Evolutionary conservation across 441 rosid species (phyloP), one percentile per base, ranked within the genome.

Genomic region (Erodium moschatum): DNA sequence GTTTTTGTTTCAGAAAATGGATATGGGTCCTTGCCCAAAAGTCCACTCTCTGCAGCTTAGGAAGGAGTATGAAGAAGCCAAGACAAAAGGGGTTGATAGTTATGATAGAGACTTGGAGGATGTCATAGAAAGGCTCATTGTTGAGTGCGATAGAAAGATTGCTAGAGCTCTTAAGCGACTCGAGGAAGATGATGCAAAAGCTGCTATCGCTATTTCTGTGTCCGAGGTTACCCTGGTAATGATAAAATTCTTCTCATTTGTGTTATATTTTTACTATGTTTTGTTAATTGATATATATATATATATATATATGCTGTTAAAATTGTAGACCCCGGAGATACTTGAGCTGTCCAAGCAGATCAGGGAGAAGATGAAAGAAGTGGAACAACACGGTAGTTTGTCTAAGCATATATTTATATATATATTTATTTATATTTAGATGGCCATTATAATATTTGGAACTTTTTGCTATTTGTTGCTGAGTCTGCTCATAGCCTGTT

Each of bases 1-100:
- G 69, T 65, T 70, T 54, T 64, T 6, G 13, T 68, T 67, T 48
- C 85, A 89, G 95, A 93, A 93, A 88, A 93, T 94, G 99, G 99
- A 94, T 74, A 91, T 91, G 99, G 99, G 99, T 58, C 97, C 99
- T 2, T 94, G 99, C 79, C 94, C 98, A 21, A 94, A 94, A 81
- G 96, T 91, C 70, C 98, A 94, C 81, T 94, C 97, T 31, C 81
- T 89, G 77, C 97, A 87, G 81, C 87, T 94, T 74, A 82, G 99
- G 77, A 91, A 88, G 86, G 99, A 91, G 97, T 89, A 93, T 67
- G 87, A 85, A 79, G 99, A 91, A 65, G 89, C 99, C 56, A 89
- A 82, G 78, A 85, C 73, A 4, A 94, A 94, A 77, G 97, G 96
- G 66, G 29, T 68, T 67, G 96, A 91, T 68, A 91, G 82, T 77